Evolutionary conservation across 306 rosid species (phyloP).

Genomic region (Myrica gale): DNA sequence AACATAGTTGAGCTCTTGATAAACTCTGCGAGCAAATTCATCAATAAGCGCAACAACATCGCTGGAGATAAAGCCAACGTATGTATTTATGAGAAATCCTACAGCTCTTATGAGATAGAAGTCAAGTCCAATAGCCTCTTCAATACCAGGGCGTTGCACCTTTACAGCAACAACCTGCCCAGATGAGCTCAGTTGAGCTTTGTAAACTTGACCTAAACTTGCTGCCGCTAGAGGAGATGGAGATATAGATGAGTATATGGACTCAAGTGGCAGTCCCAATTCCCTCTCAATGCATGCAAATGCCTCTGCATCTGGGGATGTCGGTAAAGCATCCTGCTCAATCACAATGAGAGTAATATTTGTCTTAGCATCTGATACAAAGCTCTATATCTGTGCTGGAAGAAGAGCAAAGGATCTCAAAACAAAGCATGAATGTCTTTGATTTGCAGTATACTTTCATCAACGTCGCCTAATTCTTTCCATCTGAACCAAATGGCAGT

Average conservation of each 20-base stretch:
- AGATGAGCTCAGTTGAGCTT: conserved; percentile 62
- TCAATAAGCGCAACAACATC: conserved; percentile 87
- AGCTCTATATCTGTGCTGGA: conserved; percentile 8
- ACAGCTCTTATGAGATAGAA: conserved; percentile 77
- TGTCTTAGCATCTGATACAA: conserved; percentile 23
- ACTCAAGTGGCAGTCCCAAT: conserved; percentile 62
- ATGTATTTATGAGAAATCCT: conserved; percentile 75
- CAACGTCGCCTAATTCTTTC: background rate
- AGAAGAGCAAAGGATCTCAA: background rate
- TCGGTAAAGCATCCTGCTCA: conserved; percentile 85
- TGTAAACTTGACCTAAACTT: conserved; percentile 96
- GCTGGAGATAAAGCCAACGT: conserved; percentile 69
- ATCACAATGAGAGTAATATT: conserved; percentile 24
- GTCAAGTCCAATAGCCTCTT: conserved; percentile 89
- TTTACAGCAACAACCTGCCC: conserved; percentile 82
- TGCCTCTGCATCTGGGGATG: conserved; percentile 82
- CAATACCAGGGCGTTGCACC: conserved; percentile 93
- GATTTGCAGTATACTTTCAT: too few species aligned
- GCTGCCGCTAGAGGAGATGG: conserved; percentile 92
- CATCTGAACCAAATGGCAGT: background rate
- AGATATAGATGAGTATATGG: conserved; percentile 68
- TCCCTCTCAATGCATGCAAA: conserved; percentile 87
- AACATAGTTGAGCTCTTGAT: conserved; percentile 96
- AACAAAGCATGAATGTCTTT: background rate
- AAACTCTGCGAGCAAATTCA: conserved; percentile 89